phyloP scores from a whole-genome alignment of 352 stramenopile genomes.

The Globisporangium paddicum region DNA sequence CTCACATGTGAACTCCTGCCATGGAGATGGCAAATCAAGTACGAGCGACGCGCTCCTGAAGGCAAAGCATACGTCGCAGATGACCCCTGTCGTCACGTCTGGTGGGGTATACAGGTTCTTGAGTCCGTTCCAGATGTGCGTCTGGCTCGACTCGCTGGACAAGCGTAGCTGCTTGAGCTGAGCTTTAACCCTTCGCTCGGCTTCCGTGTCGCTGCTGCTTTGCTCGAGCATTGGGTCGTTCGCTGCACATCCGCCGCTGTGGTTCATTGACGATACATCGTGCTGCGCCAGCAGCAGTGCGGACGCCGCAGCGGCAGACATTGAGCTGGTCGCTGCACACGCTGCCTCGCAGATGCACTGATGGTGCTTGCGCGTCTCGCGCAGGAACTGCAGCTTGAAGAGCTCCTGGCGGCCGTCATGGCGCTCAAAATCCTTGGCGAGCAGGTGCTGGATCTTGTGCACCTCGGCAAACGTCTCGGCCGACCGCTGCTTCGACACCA shows the following conservation, averaged over 20 bases:
- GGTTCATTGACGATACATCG: slow-evolving; percentile 3
- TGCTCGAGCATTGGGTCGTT: neutral
- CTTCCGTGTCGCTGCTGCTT: neutral
- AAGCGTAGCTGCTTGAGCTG: neutral
- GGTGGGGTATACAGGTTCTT: slow-evolving; percentile 43
- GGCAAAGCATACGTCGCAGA: slow-evolving; percentile 43
- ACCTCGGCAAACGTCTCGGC: slow-evolving; percentile 49
- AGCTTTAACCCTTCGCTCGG: neutral
- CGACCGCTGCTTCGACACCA: slow-evolving; percentile 7
- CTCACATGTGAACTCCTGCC: slow-evolving; percentile 49
- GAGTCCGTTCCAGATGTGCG: slow-evolving; percentile 22
- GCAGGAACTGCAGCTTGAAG: slow-evolving; percentile 53
- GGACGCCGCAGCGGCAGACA: slow-evolving; percentile 17
- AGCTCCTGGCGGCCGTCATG: slow-evolving; percentile 42
- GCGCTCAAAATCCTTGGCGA: slow-evolving; percentile 35
- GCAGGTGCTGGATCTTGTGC: slow-evolving; percentile 24
- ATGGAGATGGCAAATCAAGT: slow-evolving; percentile 27
- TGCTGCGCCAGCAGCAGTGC: slow-evolving; percentile 30
- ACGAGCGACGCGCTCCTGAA: slow-evolving; percentile 36
- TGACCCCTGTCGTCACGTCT: slow-evolving; percentile 38
- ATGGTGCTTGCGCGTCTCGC: slow-evolving; percentile 43
- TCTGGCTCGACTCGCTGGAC: slow-evolving; percentile 2
- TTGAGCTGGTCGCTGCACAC: slow-evolving; percentile 19
- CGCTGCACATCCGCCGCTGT: neutral
- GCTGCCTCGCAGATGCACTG: slow-evolving; percentile 40